These are phyloP conservation scores for Penicillium sp. DNA, from an alignment of 2,329 filamentous ascomycete genomes.

Conservation along the genomic window DNA sequence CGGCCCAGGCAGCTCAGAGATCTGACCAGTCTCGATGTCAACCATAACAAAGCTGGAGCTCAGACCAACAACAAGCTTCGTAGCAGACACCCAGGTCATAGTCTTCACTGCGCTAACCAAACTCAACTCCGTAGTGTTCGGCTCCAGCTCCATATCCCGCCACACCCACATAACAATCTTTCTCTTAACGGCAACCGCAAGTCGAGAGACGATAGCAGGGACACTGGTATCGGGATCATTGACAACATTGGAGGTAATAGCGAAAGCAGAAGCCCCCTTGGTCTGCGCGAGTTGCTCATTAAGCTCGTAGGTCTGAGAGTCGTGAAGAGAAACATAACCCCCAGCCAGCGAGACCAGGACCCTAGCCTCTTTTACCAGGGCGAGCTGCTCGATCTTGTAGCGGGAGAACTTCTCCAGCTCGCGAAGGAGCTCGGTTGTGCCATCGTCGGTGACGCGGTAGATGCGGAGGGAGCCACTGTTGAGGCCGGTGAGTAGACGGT, in stretches of 20 bases:
- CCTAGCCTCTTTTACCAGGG: slow-evolving; percentile 92
- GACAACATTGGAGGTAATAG: slow-evolving; percentile 92
- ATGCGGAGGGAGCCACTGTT: slow-evolving; percentile 86
- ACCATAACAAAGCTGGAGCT: slow-evolving; percentile 88
- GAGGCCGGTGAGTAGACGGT: slow-evolving; percentile 86
- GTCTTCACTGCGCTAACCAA: slow-evolving; percentile 82
- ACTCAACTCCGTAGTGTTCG: slow-evolving; percentile 71
- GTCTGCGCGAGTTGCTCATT: slow-evolving; percentile 78
- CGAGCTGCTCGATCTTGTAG: slow-evolving; percentile 86
- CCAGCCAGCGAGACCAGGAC: slow-evolving; percentile 89
- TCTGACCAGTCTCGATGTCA: slow-evolving; percentile 70
- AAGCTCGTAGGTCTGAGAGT: slow-evolving; percentile 78
- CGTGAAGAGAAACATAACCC: slow-evolving; percentile 83
- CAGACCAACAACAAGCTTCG: slow-evolving; percentile 83
- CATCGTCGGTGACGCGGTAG: slow-evolving; percentile 68
- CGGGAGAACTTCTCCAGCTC: slow-evolving; percentile 94
- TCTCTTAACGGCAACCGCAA: slow-evolving; percentile 91
- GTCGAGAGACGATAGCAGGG: slow-evolving; percentile 83
- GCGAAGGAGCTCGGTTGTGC: slow-evolving; percentile 78
- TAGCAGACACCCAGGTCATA: slow-evolving; percentile 86
- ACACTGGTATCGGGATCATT: slow-evolving; percentile 84
- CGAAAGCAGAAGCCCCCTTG: slow-evolving; percentile 85
- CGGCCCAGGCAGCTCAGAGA: slow-evolving; percentile 76
- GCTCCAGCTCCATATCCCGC: slow-evolving; percentile 84
- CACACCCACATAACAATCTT: slow-evolving; percentile 89